Evolutionary conservation across 2,329 filamentous ascomycete genomes (phyloP), one percentile per base, ranked within the genome.

Genomic region (Taxawa tesnikishii): DNA sequence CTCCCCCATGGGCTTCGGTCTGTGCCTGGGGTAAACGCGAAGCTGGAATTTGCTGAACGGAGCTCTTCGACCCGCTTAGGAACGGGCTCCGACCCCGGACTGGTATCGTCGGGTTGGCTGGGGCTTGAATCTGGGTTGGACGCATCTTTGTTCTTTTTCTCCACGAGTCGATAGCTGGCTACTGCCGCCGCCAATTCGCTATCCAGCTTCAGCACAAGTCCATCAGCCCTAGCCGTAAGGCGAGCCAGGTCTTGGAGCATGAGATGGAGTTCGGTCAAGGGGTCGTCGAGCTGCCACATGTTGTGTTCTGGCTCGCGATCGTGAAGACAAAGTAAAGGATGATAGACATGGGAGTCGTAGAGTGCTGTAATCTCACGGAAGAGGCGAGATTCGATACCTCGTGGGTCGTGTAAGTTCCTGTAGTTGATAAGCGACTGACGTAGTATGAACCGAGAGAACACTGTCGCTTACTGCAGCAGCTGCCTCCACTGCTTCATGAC

Each of bases 301-400:
- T 38, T 38, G 32, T 38, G 36, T 5, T 27, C 27, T 9, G 36
- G 36, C 14, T 34, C 31, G 11, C 23, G 26, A 10, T 32, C 31
- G 28, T 34, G 36, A 4, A 34, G 28, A 12, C 34, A 15, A 2
- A 38, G 14, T n/a, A 38, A 38, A 4, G 31, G 32, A 9, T 23
- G 15, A 24, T 38, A 38, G 28, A 38, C 36, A 12, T 23, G 28
- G 2, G 28, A 21, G 13, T 33, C 31, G 32, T 31, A 38, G 12
- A 38, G 23, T 4, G 27, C 26, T 7, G 32, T 26, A 9, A 38
- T 25, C n/a, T 33, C 23, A 17, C 28, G 31, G 24, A 38, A 38
- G 14, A 38, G 12, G 12, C 26, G 23, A 9, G 13, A 11, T 21
- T 38, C 31, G 8, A 16, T 9, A 8, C 32, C 19, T 3, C 17